Percentiles rank a stretch among this genome's conserved stretches.
These are phyloP conservation scores for Alternaria postmessia DNA, from an alignment of 2,329 filamentous ascomycete species.

Conservation along the genomic window DNA sequence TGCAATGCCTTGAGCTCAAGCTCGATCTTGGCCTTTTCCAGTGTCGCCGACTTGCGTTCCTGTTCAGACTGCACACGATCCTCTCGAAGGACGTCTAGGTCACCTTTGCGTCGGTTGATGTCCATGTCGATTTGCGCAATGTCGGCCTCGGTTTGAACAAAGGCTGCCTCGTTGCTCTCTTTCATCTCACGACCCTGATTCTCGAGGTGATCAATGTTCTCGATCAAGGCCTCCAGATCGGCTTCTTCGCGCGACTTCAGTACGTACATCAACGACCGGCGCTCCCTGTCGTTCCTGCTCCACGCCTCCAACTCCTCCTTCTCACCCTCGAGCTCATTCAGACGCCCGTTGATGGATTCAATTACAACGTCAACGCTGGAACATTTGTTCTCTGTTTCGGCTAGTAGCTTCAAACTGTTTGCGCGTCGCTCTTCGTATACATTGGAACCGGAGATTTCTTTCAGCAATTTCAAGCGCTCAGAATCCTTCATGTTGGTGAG, in stretches of 20 bases:
- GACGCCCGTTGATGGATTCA: slow-evolving; percentile 87
- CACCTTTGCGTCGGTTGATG: slow-evolving; percentile 80
- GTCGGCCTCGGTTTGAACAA: slow-evolving; percentile 79
- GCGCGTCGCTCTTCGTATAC: slow-evolving; percentile 92
- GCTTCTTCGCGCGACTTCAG: slow-evolving; percentile 91
- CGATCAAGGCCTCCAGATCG: slow-evolving; percentile 77
- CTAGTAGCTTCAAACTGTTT: slow-evolving; percentile 96
- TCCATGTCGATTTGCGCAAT: slow-evolving; percentile 79
- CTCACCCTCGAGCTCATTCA: slow-evolving; percentile 91
- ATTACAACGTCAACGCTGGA: slow-evolving; percentile 93
- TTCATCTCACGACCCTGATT: slow-evolving; percentile 85
- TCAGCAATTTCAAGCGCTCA: slow-evolving; percentile 86
- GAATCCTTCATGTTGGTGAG: slow-evolving; percentile 99
- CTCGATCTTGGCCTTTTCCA: slow-evolving; percentile 83
- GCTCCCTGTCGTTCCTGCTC: slow-evolving; percentile 93
- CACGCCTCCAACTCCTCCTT: slow-evolving; percentile 94
- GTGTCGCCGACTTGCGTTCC: slow-evolving; percentile 83
- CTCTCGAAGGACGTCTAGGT: slow-evolving; percentile 83
- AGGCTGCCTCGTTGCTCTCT: slow-evolving; percentile 79
- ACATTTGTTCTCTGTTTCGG: slow-evolving; percentile 93
- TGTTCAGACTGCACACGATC: slow-evolving; percentile 89
- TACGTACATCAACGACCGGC: slow-evolving; percentile 91
- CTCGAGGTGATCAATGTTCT: slow-evolving; percentile 81
- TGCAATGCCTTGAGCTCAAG: slow-evolving; percentile 81
- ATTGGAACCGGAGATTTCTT: slow-evolving; percentile 97